Evolutionary conservation across 139 green algal genomes (phyloP).

Genomic region (Pleodorina starrii): DNA sequence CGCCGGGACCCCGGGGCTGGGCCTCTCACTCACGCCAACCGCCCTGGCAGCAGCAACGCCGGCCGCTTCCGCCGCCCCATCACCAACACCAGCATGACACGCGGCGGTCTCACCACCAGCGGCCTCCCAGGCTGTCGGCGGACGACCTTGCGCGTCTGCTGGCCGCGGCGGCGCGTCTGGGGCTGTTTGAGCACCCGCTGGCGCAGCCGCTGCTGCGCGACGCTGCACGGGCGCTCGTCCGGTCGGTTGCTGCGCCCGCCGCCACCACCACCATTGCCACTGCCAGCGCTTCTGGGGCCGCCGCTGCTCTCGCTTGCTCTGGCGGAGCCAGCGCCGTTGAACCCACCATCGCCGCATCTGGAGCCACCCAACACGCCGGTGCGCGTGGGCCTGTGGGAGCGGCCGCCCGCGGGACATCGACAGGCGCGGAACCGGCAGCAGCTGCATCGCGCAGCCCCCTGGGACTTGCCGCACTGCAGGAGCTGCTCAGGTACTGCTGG

Average conservation of each 20-base stretch:
- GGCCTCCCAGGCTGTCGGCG: neutral
- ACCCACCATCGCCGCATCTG: no score
- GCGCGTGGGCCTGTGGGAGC: no score
- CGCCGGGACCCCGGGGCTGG: no score
- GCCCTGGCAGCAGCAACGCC: neutral
- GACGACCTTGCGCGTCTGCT: slow-evolving; percentile 12
- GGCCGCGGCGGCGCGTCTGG: slow-evolving; percentile 12
- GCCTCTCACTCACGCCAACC: neutral
- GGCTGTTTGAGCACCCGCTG: neutral
- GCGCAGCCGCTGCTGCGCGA: neutral
- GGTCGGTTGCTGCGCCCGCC: no score
- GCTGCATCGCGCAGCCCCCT: neutral
- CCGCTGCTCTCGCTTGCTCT: no score
- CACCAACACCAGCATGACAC: neutral
- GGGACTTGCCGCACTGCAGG: neutral
- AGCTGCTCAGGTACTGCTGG: neutral
- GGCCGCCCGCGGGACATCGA: no score
- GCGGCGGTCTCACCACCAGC: neutral
- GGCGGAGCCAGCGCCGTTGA: no score
- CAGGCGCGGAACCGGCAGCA: no score
- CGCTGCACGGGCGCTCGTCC: neutral
- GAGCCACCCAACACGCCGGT: no score
- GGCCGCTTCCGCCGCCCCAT: neutral
- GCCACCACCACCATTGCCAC: no score
- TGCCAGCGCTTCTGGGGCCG: no score